Evolutionary conservation across 2,329 filamentous ascomycete species (phyloP).

Genomic region (Cyphellophora europaea): DNA sequence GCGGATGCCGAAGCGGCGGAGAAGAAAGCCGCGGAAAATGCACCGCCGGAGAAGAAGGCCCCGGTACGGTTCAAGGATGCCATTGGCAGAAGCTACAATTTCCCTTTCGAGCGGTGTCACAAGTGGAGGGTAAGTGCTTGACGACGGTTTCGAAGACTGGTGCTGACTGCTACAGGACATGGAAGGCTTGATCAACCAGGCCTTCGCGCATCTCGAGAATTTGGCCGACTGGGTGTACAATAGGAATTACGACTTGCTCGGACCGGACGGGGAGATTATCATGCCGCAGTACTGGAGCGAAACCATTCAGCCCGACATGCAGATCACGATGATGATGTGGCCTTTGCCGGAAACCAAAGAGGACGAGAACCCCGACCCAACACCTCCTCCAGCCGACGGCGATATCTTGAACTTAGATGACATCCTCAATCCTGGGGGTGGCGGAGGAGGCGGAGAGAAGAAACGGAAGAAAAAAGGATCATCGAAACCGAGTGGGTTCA

Average conservation of each 20-base stretch:
- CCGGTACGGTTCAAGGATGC: slow-evolving; percentile 89
- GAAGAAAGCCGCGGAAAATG: slow-evolving; percentile 22
- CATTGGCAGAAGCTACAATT: slow-evolving; percentile 82
- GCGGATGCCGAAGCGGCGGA: slow-evolving; percentile 21
- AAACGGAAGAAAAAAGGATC: slow-evolving; percentile 16
- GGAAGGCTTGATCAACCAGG: slow-evolving; percentile 78
- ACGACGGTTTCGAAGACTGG: background rate
- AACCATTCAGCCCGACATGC: slow-evolving; percentile 69
- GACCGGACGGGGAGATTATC: slow-evolving; percentile 73
- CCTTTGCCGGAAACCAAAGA: slow-evolving; percentile 44
- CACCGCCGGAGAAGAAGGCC: slow-evolving; percentile 52
- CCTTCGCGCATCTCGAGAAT: slow-evolving; percentile 68
- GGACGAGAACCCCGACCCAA: slow-evolving; percentile 9
- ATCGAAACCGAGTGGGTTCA: slow-evolving; percentile 24
- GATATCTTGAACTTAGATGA: slow-evolving; percentile 13
- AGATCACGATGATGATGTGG: slow-evolving; percentile 60
- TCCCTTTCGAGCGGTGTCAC: slow-evolving; percentile 76
- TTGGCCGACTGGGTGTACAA: slow-evolving; percentile 68
- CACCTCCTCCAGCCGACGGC: slow-evolving; percentile 8
- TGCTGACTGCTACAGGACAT: slow-evolving; percentile 51
- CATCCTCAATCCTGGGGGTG: slow-evolving; percentile 10
- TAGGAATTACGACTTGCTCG: slow-evolving; percentile 71
- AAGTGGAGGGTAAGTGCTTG: slow-evolving; percentile 63
- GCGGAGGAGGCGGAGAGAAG: slow-evolving; percentile 8
- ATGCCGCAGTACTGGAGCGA: slow-evolving; percentile 74